A percentile compares a stretch with the other conserved stretches of the same genome.
These are phyloP conservation scores for Stagonosporopsis tanaceti DNA, from an alignment of 2,329 filamentous ascomycete species.

Conservation along the genomic window DNA sequence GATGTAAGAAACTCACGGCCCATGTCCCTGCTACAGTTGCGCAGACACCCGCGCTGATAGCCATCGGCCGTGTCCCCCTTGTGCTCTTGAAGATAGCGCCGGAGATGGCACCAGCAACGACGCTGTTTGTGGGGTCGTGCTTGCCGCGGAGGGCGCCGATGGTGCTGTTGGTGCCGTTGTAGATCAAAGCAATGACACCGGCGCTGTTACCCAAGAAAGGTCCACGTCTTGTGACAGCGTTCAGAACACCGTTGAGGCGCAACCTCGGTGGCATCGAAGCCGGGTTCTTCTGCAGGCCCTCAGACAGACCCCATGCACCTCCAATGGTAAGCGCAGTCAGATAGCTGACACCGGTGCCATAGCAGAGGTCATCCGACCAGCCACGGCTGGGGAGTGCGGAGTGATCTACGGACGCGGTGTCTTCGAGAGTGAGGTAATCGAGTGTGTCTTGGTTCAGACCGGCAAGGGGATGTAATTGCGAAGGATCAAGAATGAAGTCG, in stretches of 20 bases:
- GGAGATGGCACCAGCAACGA: constrained; percentile 83
- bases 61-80: constrained; percentile 86
- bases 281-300: constrained; percentile 79
- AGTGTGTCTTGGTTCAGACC: constrained; percentile 91
- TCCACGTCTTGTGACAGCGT: constrained; percentile 89
- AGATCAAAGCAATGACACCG: constrained; percentile 93
- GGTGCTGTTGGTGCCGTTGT: constrained; percentile 73
- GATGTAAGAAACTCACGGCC: constrained; percentile 67
- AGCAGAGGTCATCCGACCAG: constrained; percentile 98
- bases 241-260: constrained; percentile 91
- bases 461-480: constrained; percentile 89
- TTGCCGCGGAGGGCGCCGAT: constrained; percentile 52
- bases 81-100: constrained; percentile 98
- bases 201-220: constrained; percentile 97
- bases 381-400: constrained; percentile 92
- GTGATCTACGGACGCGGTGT: constrained; percentile 84
- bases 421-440: constrained; percentile 94
- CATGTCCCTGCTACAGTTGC: constrained; percentile 84
- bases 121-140: constrained; percentile 82
- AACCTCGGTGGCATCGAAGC: constrained; percentile 84
- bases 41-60: constrained; percentile 91
- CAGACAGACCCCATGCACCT: constrained; percentile 89
- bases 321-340: constrained; percentile 84
- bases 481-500: constrained; percentile 89
- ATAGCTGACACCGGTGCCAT: constrained; percentile 95